phyloP scores from a whole-genome alignment of 2,329 filamentous ascomycete genomes.

The Diaporthe sp. region DNA sequence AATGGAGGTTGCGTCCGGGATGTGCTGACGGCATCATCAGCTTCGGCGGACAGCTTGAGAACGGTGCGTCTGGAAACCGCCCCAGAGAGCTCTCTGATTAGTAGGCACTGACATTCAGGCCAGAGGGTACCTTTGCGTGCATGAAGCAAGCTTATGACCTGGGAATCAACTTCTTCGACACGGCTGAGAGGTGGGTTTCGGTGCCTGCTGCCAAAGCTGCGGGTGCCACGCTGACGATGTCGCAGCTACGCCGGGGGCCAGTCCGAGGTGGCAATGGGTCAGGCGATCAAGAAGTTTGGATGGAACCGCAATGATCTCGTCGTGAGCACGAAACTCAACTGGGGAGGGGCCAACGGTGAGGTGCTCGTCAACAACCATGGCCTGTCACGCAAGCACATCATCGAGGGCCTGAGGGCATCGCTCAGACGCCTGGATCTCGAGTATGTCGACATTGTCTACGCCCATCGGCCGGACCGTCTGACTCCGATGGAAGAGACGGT shows the following conservation, averaged over 20 bases:
- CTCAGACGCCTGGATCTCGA: conserved; percentile 68
- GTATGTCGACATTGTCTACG: conserved; percentile 78
- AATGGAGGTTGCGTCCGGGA: not conserved
- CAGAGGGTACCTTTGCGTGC: conserved; percentile 70
- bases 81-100: not conserved
- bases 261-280: conserved; percentile 74
- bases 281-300: conserved; percentile 70
- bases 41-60: conserved; percentile 49
- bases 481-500: conserved; percentile 81
- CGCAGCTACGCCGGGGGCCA: conserved; percentile 68
- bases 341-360: conserved; percentile 71
- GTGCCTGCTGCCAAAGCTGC: not conserved
- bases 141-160: conserved; percentile 72
- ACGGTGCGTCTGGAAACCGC: conserved; percentile 41
- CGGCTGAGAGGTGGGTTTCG: conserved; percentile 59
- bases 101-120: not conserved
- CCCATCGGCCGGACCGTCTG: conserved; percentile 75
- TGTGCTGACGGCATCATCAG: conserved; percentile 38
- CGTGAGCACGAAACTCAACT: conserved; percentile 74
- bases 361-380: conserved; percentile 72
- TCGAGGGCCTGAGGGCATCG: conserved; percentile 70
- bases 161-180: conserved; percentile 75
- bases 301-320: conserved; percentile 74
- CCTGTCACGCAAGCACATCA: conserved; percentile 71
- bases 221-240: not conserved